Percentiles rank a stretch among this genome's conserved stretches.
phyloP scores from a whole-genome alignment of 805 yeast genomes.

The Yamadazyma sp. region DNA sequence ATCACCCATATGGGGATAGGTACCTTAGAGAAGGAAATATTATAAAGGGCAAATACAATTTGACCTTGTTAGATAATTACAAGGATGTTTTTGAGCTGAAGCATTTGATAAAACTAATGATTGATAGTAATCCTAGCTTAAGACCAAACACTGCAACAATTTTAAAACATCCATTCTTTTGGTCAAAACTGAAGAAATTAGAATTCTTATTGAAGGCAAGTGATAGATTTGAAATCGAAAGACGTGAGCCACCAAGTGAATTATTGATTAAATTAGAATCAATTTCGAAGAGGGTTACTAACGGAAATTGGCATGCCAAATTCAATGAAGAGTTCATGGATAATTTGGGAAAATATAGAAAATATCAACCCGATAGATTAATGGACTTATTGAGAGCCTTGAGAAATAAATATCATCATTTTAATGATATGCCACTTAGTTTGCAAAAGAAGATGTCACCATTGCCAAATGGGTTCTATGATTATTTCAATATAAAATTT shows the following conservation, averaged over 20 bases:
- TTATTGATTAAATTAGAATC: conserved; percentile 55
- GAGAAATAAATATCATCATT: conserved; percentile 93
- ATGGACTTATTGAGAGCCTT: conserved; percentile 87
- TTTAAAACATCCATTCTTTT: conserved; percentile 83
- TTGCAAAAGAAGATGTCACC: conserved; percentile 69
- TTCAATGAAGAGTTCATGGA: conserved; percentile 74
- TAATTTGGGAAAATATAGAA: conserved; percentile 86
- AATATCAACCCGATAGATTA: conserved; percentile 72
- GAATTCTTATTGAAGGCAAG: conserved; percentile 85
- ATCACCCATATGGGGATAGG: conserved; percentile 94
- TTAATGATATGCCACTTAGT: conserved; percentile 75
- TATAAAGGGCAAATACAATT: conserved; percentile 57
- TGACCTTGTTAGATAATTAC: conserved; percentile 43
- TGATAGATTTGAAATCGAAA: conserved; percentile 85
- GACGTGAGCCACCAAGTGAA: conserved; percentile 73
- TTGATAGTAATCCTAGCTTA: conserved; percentile 55
- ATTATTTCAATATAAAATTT: conserved; percentile 69
- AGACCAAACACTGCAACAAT: conserved; percentile 73
- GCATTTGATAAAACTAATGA: conserved; percentile 73
- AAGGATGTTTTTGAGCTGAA: conserved; percentile 58
- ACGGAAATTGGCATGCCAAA: conserved; percentile 71
- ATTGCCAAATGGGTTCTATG: conserved; percentile 79
- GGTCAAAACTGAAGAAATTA: conserved; percentile 70
- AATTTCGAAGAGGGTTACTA: conserved; percentile 45
- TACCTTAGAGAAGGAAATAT: conserved; percentile 88